These are phyloP conservation scores for Claviceps humidiphila DNA, from an alignment of 2,329 filamentous ascomycete genomes.

Conservation along the genomic window DNA sequence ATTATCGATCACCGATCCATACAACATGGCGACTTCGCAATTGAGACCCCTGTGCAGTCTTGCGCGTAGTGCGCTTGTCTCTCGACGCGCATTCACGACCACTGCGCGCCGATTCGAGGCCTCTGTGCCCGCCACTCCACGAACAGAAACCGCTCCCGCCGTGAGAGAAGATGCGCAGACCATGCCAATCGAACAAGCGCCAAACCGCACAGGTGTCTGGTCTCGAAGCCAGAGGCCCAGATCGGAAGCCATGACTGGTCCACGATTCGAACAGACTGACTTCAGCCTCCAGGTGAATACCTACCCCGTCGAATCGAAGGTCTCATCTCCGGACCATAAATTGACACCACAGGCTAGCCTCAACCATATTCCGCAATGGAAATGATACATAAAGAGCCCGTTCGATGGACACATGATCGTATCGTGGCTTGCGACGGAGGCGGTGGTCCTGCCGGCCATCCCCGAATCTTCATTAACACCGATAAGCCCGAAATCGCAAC, in stretches of 20 bases:
- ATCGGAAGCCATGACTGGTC: constrained; percentile 76
- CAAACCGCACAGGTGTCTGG: constrained; percentile 74
- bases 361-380: constrained; percentile 83
- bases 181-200: constrained; percentile 58
- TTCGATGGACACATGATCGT: constrained; percentile 75
- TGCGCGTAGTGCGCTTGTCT: constrained; percentile 29
- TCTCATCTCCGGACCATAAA: neutral
- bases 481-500: constrained; percentile 89
- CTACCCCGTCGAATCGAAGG: neutral
- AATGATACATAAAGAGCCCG: constrained; percentile 89
- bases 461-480: constrained; percentile 90
- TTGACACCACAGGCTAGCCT: constrained; percentile 44
- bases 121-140: constrained; percentile 24
- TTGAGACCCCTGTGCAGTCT: constrained; percentile 31
- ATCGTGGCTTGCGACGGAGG: constrained; percentile 84
- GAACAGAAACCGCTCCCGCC: constrained; percentile 26
- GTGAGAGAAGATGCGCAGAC: constrained; percentile 28
- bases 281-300: constrained; percentile 72
- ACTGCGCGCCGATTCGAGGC: constrained; percentile 35
- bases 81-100: constrained; percentile 34
- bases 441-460: constrained; percentile 80
- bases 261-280: constrained; percentile 93
- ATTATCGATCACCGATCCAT: neutral
- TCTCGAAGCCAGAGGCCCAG: constrained; percentile 73
- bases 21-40: constrained; percentile 31